phyloP scores from a whole-genome alignment of 2,329 filamentous ascomycete species.

The Microsporum audouinii region DNA sequence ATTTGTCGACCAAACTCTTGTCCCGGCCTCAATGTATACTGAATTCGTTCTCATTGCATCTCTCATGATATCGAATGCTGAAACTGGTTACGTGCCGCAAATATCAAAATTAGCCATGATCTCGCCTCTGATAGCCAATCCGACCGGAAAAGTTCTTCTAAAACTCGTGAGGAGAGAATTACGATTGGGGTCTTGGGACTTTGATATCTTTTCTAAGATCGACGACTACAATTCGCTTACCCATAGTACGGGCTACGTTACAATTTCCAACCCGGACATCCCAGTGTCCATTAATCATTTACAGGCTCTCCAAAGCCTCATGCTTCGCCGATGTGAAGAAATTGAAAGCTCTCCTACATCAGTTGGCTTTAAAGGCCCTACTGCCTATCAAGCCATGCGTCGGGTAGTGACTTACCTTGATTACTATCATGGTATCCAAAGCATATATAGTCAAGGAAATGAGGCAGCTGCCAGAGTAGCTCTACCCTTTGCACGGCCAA shows the following conservation, averaged over 20 bases:
- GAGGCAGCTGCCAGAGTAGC: neutral
- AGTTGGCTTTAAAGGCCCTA: neutral
- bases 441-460: neutral
- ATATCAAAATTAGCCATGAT: neutral
- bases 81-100: neutral
- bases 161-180: neutral
- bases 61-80: neutral
- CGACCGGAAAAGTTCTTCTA: neutral
- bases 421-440: conserved; percentile 3
- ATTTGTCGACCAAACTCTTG: neutral
- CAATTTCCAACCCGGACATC: neutral
- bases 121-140: neutral
- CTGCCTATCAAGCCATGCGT: neutral
- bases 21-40: neutral
- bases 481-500: neutral
- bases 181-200: neutral
- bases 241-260: neutral
- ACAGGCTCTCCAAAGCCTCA: neutral
- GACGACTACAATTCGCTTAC: neutral
- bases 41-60: neutral
- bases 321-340: neutral
- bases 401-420: conserved; percentile 3
- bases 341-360: neutral
- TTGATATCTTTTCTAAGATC: neutral
- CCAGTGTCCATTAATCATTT: neutral